Evolutionary conservation across 768 basidiomycete genomes (phyloP).

Genomic region (Termitomyces sp.): DNA sequence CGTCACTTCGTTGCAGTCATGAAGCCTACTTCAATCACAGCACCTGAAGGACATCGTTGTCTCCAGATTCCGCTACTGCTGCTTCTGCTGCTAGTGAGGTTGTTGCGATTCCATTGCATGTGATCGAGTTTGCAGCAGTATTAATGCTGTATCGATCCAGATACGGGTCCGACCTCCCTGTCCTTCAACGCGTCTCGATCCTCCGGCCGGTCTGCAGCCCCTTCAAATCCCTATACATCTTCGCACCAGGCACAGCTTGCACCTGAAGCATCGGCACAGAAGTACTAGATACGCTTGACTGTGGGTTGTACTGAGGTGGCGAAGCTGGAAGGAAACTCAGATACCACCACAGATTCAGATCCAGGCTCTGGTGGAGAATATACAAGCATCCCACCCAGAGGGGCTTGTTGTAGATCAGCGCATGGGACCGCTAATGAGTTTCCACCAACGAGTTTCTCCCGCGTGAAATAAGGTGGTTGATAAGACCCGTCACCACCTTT

Average conservation of each 20-base stretch:
- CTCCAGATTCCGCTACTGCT: not conserved
- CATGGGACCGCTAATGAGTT: not conserved
- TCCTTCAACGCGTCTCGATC: not conserved
- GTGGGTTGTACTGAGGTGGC: not conserved
- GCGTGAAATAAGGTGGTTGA: not conserved
- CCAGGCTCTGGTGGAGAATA: not conserved
- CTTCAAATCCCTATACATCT: not conserved
- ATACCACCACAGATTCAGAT: not conserved
- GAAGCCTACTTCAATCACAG: not conserved
- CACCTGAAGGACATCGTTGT: too few species aligned
- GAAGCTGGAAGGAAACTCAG: not conserved
- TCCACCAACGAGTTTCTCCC: not conserved
- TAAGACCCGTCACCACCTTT: not conserved
- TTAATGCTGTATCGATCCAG: not conserved
- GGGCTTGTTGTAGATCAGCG: not conserved
- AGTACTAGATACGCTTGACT: not conserved
- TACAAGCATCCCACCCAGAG: too few species aligned
- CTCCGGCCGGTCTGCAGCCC: not conserved
- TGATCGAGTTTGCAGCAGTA: not conserved
- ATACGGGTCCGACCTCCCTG: too few species aligned
- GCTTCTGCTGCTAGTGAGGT: not conserved
- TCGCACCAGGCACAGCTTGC: not conserved
- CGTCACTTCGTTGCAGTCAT: not conserved
- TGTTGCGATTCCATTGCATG: not conserved
- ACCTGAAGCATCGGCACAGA: not conserved